These are phyloP conservation scores for Pleurotus platypus DNA, from an alignment of 768 basidiomycete genomes.

Conservation along the genomic window DNA sequence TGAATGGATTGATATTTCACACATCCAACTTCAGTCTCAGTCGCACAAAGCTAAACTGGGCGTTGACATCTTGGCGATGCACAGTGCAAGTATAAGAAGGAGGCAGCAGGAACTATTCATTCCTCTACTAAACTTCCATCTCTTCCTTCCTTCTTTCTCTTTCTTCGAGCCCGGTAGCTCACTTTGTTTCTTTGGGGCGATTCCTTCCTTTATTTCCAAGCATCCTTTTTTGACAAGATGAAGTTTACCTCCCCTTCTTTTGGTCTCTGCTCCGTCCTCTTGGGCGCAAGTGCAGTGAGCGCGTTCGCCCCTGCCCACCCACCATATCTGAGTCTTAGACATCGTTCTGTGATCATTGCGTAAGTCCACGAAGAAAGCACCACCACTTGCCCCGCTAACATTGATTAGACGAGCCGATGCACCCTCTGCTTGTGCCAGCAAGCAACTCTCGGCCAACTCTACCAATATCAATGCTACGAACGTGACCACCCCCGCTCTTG, in stretches of 20 bases:
- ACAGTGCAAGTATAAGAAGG: neutral
- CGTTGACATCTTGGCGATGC: neutral
- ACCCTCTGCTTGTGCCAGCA: conserved; percentile 26
- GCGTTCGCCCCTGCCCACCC: conserved; percentile 22
- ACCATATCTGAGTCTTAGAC: conserved; percentile 28
- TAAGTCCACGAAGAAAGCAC: neutral
- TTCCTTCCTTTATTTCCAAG: conserved; percentile 14
- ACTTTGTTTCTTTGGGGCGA: conserved; percentile 13
- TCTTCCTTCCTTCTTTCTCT: conserved; percentile 10
- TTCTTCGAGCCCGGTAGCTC: conserved; percentile 33
- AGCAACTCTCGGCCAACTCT: conserved; percentile 17
- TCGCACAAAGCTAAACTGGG: neutral
- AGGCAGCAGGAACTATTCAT: neutral
- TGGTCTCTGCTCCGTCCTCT: conserved; percentile 23
- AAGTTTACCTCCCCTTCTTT: conserved; percentile 27
- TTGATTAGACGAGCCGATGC: conserved; percentile 25
- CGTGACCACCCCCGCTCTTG: conserved; percentile 12
- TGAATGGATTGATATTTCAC: neutral
- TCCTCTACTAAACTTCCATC: neutral
- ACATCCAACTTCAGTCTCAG: conserved; percentile 17
- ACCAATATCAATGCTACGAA: conserved; percentile 13
- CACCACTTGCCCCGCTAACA: neutral
- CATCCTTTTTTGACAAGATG: conserved; percentile 17
- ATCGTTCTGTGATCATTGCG: conserved; percentile 8
- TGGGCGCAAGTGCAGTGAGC: conserved; percentile 24